phyloP scores from a whole-genome alignment of 345 rosid species.

The Euphorbia peplus region DNA sequence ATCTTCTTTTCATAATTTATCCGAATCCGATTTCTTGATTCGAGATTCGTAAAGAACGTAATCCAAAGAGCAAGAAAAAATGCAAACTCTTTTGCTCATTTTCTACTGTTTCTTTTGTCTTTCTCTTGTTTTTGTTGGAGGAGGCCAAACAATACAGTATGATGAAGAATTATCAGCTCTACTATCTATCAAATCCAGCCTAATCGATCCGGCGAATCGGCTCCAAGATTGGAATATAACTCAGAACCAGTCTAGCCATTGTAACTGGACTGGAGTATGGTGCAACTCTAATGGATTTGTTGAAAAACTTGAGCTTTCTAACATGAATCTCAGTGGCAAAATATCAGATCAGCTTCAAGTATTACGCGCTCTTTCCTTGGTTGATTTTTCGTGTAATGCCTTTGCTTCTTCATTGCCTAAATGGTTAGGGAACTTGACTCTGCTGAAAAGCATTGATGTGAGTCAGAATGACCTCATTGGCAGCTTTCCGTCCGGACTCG shows the following conservation, averaged over 20 bases:
- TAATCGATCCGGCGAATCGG: slow-evolving; percentile 50
- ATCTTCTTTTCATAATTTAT: too few relatives aligned
- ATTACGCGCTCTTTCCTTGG: slow-evolving; percentile 36
- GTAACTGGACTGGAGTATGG: slow-evolving; percentile 72
- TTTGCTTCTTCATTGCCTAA: slow-evolving; percentile 56
- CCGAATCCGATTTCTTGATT: too few relatives aligned
- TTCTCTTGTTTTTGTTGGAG: slow-evolving; percentile 41
- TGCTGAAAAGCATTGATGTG: slow-evolving; percentile 53
- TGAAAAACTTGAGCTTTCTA: slow-evolving; percentile 59
- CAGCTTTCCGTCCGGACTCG: slow-evolving; percentile 71
- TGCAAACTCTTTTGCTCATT: slow-evolving; percentile 41
- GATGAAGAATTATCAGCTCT: slow-evolving; percentile 54
- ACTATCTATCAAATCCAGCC: slow-evolving; percentile 50
- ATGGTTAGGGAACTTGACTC: slow-evolving; percentile 52
- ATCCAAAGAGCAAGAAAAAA: slow-evolving; percentile 31
- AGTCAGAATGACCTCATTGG: slow-evolving; percentile 76
- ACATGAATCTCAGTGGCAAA: slow-evolving; percentile 72
- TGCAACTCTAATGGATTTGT: slow-evolving; percentile 65
- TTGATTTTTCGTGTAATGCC: slow-evolving; percentile 55
- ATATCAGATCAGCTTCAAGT: slow-evolving; percentile 55
- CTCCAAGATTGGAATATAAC: slow-evolving; percentile 56
- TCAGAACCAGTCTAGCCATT: slow-evolving; percentile 33
- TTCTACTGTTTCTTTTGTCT: slow-evolving; percentile 48
- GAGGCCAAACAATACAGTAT: slow-evolving; percentile 21
- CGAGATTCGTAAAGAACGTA: too few relatives aligned